Evolutionary conservation across 108 stramenopile species (phyloP).

Genomic region (Cyclotella atomus): DNA sequence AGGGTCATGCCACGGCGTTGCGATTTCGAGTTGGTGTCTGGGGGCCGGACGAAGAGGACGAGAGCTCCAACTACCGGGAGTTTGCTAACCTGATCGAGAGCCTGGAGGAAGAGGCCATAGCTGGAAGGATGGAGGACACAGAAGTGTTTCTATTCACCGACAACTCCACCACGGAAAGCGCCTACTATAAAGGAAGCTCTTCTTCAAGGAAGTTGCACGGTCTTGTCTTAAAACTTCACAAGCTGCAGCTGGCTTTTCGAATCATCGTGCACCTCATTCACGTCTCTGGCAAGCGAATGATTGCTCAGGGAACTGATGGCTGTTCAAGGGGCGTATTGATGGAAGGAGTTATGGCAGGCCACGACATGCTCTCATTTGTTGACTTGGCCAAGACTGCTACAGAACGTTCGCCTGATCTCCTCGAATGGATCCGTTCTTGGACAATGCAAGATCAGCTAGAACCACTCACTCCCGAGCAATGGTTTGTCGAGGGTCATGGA

Average conservation of each 20-base stretch:
- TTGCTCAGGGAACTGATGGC: constrained; percentile 27
- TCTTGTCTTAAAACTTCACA: neutral
- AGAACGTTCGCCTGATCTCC: constrained; percentile 22
- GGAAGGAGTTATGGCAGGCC: constrained; percentile 22
- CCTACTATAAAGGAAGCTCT: constrained; percentile 28
- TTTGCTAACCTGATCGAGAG: constrained; percentile 12
- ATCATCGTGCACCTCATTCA: constrained; percentile 14
- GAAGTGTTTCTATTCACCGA: constrained; percentile 61
- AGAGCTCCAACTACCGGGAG: constrained; percentile 12
- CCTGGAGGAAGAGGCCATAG: constrained; percentile 11
- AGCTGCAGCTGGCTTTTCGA: neutral
- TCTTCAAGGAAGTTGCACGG: constrained; percentile 6
- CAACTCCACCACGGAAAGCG: constrained; percentile 45
- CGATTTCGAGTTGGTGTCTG: neutral
- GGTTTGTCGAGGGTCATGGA: constrained; percentile 30
- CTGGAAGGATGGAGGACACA: constrained; percentile 6
- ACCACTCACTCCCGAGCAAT: constrained; percentile 1
- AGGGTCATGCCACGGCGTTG: constrained; percentile 3
- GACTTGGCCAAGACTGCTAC: constrained; percentile 11
- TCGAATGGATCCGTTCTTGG: constrained; percentile 17
- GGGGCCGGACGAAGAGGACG: neutral
- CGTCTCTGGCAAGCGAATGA: constrained; percentile 35
- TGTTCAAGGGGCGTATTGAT: constrained; percentile 15
- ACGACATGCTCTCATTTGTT: constrained; percentile 2
- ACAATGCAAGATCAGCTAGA: neutral